phyloP scores from a whole-genome alignment of 176 grass and related monocot genomes.

The Rhynchospora pubera region DNA sequence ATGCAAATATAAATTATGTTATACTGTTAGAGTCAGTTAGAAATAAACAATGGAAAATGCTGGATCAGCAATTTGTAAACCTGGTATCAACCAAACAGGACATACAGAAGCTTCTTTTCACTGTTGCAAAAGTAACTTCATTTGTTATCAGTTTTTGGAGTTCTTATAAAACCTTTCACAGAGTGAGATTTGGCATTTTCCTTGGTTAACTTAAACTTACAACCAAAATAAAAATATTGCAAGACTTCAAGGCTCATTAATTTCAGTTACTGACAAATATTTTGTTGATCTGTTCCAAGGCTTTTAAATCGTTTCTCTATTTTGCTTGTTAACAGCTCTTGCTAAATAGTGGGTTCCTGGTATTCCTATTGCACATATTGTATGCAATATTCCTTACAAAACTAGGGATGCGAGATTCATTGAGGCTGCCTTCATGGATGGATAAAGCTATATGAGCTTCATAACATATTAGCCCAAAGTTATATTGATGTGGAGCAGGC shows the following conservation, averaged over 20 bases:
- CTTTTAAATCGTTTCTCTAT: background rate
- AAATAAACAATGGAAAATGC: background rate
- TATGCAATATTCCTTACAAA: constrained; percentile 67
- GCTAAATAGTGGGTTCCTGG: constrained; percentile 75
- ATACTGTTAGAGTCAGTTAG: background rate
- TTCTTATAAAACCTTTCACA: background rate
- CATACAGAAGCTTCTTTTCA: too few species aligned
- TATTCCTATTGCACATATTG: constrained; percentile 84
- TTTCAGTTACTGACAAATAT: background rate
- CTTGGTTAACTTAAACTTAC: background rate
- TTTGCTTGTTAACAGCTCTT: constrained; percentile 52
- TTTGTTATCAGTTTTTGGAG: background rate
- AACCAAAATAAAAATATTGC: background rate
- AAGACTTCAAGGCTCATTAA: background rate
- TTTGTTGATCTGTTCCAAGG: background rate
- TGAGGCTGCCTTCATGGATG: constrained; percentile 69
- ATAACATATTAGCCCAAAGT: background rate
- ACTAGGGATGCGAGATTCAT: constrained; percentile 65
- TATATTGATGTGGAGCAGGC: too few species aligned
- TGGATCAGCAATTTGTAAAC: background rate
- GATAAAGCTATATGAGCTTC: constrained; percentile 34
- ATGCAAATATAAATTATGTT: background rate
- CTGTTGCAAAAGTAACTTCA: background rate
- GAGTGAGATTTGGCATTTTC: background rate
- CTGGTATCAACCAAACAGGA: background rate